Evolutionary conservation across 139 green algal genomes (phyloP).

Genomic region (Microglena sp.): DNA sequence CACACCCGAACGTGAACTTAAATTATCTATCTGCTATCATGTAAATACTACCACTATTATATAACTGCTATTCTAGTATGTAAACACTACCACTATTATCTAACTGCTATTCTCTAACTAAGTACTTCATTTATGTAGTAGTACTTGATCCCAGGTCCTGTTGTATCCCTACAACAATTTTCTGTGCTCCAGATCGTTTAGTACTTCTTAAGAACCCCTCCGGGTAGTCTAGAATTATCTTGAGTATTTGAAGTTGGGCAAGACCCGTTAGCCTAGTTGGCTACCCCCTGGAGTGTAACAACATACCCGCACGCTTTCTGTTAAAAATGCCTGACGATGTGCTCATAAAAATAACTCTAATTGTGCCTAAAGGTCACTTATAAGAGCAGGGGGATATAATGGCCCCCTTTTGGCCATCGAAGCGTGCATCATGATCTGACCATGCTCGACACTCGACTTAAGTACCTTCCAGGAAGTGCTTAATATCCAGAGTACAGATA

Average conservation of each 20-base stretch:
- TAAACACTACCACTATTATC: neutral
- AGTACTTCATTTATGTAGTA: neutral
- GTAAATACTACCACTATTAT: neutral
- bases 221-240: too few species aligned
- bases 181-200: too few species aligned
- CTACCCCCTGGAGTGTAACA: neutral
- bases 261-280: neutral
- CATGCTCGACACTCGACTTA: too few species aligned
- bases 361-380: neutral
- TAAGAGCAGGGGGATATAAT: neutral
- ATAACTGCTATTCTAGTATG: neutral
- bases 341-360: neutral
- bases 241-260: too few species aligned
- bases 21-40: neutral
- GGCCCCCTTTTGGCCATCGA: too few species aligned
- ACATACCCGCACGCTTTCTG: too few species aligned
- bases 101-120: neutral
- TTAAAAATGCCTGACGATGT: neutral
- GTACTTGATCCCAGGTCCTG: too few species aligned
- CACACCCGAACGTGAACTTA: neutral
- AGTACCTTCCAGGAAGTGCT: too few species aligned
- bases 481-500: too few species aligned
- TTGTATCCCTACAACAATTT: too few species aligned
- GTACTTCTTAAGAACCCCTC: too few species aligned
- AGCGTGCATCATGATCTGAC: too few species aligned